phyloP scores from a whole-genome alignment of 176 grass and related monocot genomes.

The Thalia dealbata region DNA sequence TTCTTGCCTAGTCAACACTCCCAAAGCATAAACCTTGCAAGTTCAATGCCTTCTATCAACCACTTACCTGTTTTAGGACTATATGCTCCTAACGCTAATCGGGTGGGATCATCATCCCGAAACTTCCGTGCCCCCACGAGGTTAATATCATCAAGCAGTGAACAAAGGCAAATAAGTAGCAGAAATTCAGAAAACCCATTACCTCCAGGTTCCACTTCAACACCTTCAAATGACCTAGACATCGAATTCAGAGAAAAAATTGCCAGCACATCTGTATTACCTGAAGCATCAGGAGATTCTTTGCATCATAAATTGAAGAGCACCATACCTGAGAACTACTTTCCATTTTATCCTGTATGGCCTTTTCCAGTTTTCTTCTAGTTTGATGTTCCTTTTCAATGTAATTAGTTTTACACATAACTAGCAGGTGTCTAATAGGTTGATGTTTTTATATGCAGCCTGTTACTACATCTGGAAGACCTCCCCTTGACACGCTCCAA shows the following conservation, averaged over 20 bases:
- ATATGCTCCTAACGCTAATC: conserved; percentile 86
- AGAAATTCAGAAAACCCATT: conserved; percentile 25
- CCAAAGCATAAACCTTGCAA: conserved; percentile 31
- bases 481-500: conserved; percentile 33
- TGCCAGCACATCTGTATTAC: conserved; percentile 25
- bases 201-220: conserved; percentile 19
- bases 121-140: conserved; percentile 28
- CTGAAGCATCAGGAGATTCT: conserved; percentile 38
- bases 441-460: conserved; percentile 19
- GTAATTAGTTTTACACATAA: conserved; percentile 1
- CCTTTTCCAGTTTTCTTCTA: conserved; percentile 11
- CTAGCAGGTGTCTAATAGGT: neutral
- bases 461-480: conserved; percentile 35
- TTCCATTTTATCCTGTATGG: conserved; percentile 85
- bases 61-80: conserved; percentile 84
- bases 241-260: conserved; percentile 28
- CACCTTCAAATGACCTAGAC: conserved; percentile 28
- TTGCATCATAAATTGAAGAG: conserved; percentile 51
- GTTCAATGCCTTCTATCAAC: conserved; percentile 46
- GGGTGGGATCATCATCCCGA: conserved; percentile 36
- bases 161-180: conserved; percentile 35
- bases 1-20: conserved; percentile 36
- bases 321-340: conserved; percentile 61
- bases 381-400: conserved; percentile 30
- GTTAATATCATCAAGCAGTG: conserved; percentile 20